Conservation (phyloP, 2,329 filamentous ascomycete genomes). For the Mariannaea elegans region DNA sequence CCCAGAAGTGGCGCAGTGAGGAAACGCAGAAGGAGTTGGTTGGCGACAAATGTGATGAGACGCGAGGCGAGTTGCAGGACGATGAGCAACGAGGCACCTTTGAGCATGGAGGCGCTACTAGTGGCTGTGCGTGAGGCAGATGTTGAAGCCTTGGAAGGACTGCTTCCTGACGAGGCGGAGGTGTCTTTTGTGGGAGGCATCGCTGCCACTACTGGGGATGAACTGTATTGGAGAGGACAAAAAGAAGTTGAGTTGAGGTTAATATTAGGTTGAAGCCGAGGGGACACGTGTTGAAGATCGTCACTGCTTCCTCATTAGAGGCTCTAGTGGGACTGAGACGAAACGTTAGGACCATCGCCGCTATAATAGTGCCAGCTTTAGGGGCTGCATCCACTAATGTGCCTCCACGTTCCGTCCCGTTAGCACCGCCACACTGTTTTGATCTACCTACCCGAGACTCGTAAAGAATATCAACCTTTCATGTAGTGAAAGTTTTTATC, state of each 20-base stretch:
- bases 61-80: constrained; percentile 88
- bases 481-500: too few relatives aligned
- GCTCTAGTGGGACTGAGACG: too few relatives aligned
- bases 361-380: too few relatives aligned
- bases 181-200: not conserved
- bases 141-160: not conserved
- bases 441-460: too few relatives aligned
- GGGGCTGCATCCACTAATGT: too few relatives aligned
- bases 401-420: too few relatives aligned
- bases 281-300: too few relatives aligned
- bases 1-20: constrained; percentile 87
- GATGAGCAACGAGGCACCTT: constrained; percentile 86
- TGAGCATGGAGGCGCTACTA: constrained; percentile 54
- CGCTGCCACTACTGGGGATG: not conserved
- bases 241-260: not conserved
- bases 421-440: too few relatives aligned
- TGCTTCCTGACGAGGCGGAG: not conserved
- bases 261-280: too few relatives aligned
- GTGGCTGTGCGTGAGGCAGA: not conserved
- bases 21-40: constrained; percentile 89
- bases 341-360: too few relatives aligned
- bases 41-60: constrained; percentile 87
- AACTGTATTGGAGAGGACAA: not conserved
- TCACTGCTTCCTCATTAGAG: too few relatives aligned
- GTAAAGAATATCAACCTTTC: too few relatives aligned